Evolutionary conservation across 2,329 filamentous ascomycete genomes (phyloP).

Genomic region (Fusarium napiforme): DNA sequence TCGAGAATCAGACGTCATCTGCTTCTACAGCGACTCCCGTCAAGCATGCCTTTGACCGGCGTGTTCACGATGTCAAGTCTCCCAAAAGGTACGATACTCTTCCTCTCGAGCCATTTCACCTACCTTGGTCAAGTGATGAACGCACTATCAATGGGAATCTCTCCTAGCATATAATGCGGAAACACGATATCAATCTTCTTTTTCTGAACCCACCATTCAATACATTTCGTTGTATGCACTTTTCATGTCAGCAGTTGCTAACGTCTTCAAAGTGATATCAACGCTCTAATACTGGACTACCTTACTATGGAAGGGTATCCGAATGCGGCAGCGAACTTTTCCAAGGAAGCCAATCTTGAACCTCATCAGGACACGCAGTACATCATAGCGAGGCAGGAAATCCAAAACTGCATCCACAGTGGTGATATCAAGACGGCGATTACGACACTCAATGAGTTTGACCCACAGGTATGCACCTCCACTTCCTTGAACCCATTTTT

Average conservation of each 20-base stretch:
- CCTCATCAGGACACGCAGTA: slow-evolving; percentile 77
- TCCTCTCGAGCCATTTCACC: background rate
- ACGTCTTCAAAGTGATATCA: slow-evolving; percentile 79
- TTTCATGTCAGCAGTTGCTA: slow-evolving; percentile 38
- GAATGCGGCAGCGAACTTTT: slow-evolving; percentile 91
- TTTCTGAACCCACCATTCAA: slow-evolving; percentile 59
- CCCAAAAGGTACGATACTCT: slow-evolving; percentile 82
- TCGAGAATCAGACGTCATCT: slow-evolving; percentile 69
- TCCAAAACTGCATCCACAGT: slow-evolving; percentile 84
- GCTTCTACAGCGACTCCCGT: slow-evolving; percentile 77
- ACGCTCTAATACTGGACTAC: slow-evolving; percentile 95
- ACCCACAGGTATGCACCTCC: slow-evolving; percentile 80
- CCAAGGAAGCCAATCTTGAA: slow-evolving; percentile 88
- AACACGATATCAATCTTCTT: slow-evolving; percentile 76
- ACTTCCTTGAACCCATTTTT: slow-evolving; percentile 49
- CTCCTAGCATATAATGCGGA: slow-evolving; percentile 97
- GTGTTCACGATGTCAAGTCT: slow-evolving; percentile 84
- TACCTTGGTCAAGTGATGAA: slow-evolving; percentile 74
- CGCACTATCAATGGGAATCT: slow-evolving; percentile 99
- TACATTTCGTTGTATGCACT: slow-evolving; percentile 2
- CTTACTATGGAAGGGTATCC: slow-evolving; percentile 96
- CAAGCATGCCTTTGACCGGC: slow-evolving; percentile 80
- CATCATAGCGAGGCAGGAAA: slow-evolving; percentile 82
- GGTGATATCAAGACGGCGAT: slow-evolving; percentile 90
- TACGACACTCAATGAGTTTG: slow-evolving; percentile 86